Evolutionary conservation across 306 rosid species (phyloP).

Genomic region (Corylus heterophylla): DNA sequence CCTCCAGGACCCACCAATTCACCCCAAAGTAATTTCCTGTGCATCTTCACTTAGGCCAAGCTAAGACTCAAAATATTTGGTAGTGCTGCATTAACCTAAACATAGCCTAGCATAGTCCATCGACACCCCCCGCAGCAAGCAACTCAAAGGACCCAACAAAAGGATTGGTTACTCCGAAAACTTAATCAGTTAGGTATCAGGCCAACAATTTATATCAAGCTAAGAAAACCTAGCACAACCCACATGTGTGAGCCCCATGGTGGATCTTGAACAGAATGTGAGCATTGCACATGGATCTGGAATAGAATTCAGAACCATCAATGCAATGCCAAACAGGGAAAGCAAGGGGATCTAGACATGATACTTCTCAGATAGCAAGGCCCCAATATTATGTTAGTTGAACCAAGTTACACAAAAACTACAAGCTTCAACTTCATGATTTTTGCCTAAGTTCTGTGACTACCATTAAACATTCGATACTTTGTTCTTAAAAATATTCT

Average conservation of each 20-base stretch:
- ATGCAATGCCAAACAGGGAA: not conserved
- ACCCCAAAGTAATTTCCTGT: too few relatives aligned
- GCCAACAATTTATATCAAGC: not conserved
- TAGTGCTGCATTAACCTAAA: not conserved
- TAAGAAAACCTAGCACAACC: not conserved
- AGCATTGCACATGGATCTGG: not conserved
- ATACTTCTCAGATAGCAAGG: not conserved
- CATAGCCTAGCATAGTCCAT: not conserved
- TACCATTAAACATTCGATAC: not conserved
- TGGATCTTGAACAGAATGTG: not conserved
- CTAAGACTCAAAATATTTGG: too few relatives aligned
- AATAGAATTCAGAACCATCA: not conserved
- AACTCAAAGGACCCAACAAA: not conserved
- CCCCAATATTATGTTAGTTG: not conserved
- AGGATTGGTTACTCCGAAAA: too few relatives aligned
- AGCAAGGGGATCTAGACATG: not conserved
- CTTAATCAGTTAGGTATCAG: not conserved
- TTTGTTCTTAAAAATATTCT: not conserved
- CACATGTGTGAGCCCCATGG: not conserved
- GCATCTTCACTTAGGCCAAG: too few relatives aligned
- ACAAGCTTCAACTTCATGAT: not conserved
- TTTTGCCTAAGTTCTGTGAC: not conserved
- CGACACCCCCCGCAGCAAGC: not conserved
- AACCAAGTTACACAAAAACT: not conserved
- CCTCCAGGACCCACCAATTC: too few relatives aligned